A percentile compares a stretch with the other conserved stretches of the same genome.
phyloP scores from a whole-genome alignment of 345 rosid species.

The Eucalyptus curtisii region DNA sequence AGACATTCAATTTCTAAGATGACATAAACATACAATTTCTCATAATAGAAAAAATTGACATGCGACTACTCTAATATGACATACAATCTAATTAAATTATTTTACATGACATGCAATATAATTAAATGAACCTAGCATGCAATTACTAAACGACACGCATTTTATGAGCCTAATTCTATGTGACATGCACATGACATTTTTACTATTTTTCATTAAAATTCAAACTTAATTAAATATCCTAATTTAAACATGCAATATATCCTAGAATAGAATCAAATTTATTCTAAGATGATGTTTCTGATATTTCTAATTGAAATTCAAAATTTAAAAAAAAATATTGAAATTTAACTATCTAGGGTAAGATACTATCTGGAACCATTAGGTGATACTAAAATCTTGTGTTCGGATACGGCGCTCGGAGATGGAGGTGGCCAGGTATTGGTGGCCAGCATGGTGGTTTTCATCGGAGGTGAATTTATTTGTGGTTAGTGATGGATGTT shows the following conservation, averaged over 20 bases:
- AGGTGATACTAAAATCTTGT: neutral
- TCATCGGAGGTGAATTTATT: neutral
- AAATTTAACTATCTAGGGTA: neutral
- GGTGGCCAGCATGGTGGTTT: neutral
- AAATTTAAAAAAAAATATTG: neutral
- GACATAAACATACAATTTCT: neutral
- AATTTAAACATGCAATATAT: neutral
- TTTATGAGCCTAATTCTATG: neutral
- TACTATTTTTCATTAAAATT: neutral
- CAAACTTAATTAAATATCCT: neutral
- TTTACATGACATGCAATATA: neutral
- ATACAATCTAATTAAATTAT: no score
- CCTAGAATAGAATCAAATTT: no score
- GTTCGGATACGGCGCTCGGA: rapidly evolving
- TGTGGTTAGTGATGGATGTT: neutral
- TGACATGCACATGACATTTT: neutral
- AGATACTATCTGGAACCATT: neutral
- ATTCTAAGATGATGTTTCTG: no score
- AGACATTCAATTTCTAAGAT: neutral
- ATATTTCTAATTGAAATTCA: no score
- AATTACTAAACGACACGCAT: neutral
- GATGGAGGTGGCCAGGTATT: neutral
- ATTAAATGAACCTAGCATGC: neutral
- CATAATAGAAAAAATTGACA: neutral
- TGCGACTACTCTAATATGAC: neutral